These are phyloP conservation scores for Ascochyta rabiei DNA, from an alignment of 2,329 filamentous ascomycete genomes.

Conservation along the genomic window DNA sequence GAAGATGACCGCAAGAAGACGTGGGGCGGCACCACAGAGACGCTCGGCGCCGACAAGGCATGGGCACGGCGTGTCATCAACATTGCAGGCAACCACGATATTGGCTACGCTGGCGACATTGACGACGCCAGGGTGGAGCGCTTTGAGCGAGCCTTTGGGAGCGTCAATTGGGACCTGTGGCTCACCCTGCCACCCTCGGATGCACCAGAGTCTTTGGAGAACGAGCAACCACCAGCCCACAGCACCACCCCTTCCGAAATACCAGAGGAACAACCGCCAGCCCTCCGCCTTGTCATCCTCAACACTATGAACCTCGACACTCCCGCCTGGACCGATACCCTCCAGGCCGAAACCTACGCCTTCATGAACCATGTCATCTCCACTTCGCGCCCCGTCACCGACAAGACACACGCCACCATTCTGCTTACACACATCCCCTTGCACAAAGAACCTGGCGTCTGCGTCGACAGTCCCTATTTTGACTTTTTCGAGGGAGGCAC, in stretches of 20 bases:
- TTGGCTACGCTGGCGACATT: constrained; percentile 94
- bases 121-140: constrained; percentile 74
- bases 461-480: constrained; percentile 84
- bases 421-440: constrained; percentile 92
- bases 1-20: constrained; percentile 15
- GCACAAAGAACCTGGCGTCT: constrained; percentile 81
- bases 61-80: constrained; percentile 87
- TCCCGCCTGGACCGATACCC: constrained; percentile 68
- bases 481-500: constrained; percentile 71
- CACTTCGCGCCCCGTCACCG: constrained; percentile 65
- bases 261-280: constrained; percentile 60
- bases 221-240: constrained; percentile 61
- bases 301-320: constrained; percentile 95
- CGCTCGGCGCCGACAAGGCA: constrained; percentile 53
- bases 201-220: not conserved
- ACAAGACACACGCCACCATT: constrained; percentile 73
- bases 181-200: constrained; percentile 54
- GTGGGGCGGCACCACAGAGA: constrained; percentile 43
- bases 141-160: constrained; percentile 86
- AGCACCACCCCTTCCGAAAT: no score
- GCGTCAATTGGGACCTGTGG: constrained; percentile 85
- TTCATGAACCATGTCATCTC: constrained; percentile 75
- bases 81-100: constrained; percentile 92
- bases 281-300: constrained; percentile 81
- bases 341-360: constrained; percentile 77